Evolutionary conservation across 2,329 filamentous ascomycete species (phyloP).

Genomic region (Fusarium fracticaudum): DNA sequence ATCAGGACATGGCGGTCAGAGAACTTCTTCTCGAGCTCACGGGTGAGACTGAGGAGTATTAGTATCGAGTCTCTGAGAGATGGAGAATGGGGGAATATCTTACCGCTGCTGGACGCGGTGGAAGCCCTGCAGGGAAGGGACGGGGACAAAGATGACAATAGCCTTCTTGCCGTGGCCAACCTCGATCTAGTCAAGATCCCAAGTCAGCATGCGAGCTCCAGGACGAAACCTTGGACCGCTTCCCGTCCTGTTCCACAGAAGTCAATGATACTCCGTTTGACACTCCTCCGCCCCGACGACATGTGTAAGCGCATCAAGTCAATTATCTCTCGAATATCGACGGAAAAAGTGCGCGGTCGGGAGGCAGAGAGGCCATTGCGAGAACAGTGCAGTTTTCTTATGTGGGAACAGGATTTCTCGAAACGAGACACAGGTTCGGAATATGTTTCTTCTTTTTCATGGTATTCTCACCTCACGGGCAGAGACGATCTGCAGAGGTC

Average conservation of each 20-base stretch:
- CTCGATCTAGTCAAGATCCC: constrained; percentile 86
- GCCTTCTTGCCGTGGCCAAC: constrained; percentile 99
- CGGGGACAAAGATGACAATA: constrained; percentile 99
- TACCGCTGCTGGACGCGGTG: constrained; percentile 99
- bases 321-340: constrained; percentile 36
- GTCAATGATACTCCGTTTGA: constrained; percentile 53
- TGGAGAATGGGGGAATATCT: constrained; percentile 49
- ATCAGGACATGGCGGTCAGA: constrained; percentile 99
- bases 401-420: constrained; percentile 56
- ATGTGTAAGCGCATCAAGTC: constrained; percentile 28
- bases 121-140: constrained; percentile 97
- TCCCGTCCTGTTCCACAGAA: constrained; percentile 75
- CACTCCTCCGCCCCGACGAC: constrained; percentile 43
- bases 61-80: neutral
- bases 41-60: constrained; percentile 79
- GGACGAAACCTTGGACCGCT: constrained; percentile 77
- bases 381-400: constrained; percentile 39
- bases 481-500: constrained; percentile 98
- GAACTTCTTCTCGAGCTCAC: constrained; percentile 99
- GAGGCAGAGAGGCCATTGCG: constrained; percentile 48
- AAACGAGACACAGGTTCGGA: constrained; percentile 17
- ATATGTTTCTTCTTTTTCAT: constrained; percentile 18
- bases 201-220: constrained; percentile 83
- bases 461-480: constrained; percentile 93
- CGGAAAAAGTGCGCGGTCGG: constrained; percentile 29